Percentiles rank a stretch among this genome's conserved stretches.
Evolutionary conservation across 1,284 basidiomycete species (phyloP).

Genomic region (Butyriboletus appendiculatus): DNA sequence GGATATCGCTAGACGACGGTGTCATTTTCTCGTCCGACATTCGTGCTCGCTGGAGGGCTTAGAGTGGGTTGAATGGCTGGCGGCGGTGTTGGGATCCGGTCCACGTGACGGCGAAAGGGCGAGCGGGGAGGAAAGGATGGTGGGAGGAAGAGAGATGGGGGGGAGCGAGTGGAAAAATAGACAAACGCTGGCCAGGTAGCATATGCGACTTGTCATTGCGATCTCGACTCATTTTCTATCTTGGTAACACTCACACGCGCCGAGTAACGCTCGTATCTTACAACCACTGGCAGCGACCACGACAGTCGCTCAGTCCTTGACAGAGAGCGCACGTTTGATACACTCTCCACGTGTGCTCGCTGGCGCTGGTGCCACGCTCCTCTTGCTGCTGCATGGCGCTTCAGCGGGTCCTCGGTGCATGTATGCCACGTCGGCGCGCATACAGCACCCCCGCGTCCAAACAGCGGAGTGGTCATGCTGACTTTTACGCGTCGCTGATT

Average conservation of each 20-base stretch:
- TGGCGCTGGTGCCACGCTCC: too few species aligned
- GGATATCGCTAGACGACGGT: constrained; percentile 14
- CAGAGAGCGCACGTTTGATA: background rate
- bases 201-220: background rate
- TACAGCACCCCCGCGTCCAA: constrained; percentile 13
- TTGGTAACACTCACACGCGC: constrained; percentile 8
- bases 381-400: too few species aligned
- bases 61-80: background rate
- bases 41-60: background rate
- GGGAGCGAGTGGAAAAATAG: background rate
- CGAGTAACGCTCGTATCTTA: background rate
- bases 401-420: background rate
- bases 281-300: too few species aligned
- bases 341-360: too few species aligned
- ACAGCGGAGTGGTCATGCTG: constrained; percentile 51
- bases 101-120: constrained; percentile 9
- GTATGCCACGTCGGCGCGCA: constrained; percentile 5
- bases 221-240: constrained; percentile 13
- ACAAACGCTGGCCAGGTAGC: background rate
- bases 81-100: constrained; percentile 33
- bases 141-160: background rate
- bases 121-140: background rate
- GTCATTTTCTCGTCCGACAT: constrained; percentile 30
- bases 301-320: too few species aligned
- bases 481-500: constrained; percentile 64